phyloP scores from a whole-genome alignment of 2,329 filamentous ascomycete species.

The Epichloe hybrida region DNA sequence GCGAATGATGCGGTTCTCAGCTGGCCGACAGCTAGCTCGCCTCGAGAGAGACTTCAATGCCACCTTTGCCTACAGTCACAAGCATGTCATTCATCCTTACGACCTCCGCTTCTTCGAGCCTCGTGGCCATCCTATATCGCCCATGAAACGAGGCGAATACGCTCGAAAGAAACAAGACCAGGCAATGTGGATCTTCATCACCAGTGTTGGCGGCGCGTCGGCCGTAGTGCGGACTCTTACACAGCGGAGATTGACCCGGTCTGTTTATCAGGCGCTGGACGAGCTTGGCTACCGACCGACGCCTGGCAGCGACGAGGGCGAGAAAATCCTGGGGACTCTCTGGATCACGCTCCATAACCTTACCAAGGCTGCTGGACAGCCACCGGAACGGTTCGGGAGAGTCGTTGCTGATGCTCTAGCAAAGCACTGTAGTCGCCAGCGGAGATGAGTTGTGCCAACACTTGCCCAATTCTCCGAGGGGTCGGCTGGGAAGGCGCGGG shows the following conservation, averaged over 20 bases:
- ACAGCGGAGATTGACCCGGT: conserved; percentile 13
- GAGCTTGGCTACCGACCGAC: conserved; percentile 12
- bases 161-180: conserved; percentile 13
- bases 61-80: conserved; percentile 13
- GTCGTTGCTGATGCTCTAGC: conserved; percentile 8
- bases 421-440: conserved; percentile 1
- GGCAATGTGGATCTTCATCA: conserved; percentile 21
- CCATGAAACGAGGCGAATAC: conserved; percentile 14
- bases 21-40: conserved; percentile 4
- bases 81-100: conserved; percentile 20
- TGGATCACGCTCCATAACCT: conserved; percentile 12
- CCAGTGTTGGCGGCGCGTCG: conserved; percentile 4
- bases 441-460: not conserved
- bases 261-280: conserved; percentile 16
- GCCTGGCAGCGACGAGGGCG: conserved; percentile 4
- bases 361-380: conserved; percentile 6
- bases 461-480: accelerated
- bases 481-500: not conserved
- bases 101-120: conserved; percentile 20
- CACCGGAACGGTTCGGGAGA: conserved; percentile 10
- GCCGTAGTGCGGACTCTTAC: conserved; percentile 15
- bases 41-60: conserved; percentile 11
- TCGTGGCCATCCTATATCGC: conserved; percentile 18
- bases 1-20: conserved; percentile 6
- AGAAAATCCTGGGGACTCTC: conserved; percentile 12